These are phyloP conservation scores for Scorias spongiosa DNA, from an alignment of 2,329 filamentous ascomycete species.

Conservation along the genomic window DNA sequence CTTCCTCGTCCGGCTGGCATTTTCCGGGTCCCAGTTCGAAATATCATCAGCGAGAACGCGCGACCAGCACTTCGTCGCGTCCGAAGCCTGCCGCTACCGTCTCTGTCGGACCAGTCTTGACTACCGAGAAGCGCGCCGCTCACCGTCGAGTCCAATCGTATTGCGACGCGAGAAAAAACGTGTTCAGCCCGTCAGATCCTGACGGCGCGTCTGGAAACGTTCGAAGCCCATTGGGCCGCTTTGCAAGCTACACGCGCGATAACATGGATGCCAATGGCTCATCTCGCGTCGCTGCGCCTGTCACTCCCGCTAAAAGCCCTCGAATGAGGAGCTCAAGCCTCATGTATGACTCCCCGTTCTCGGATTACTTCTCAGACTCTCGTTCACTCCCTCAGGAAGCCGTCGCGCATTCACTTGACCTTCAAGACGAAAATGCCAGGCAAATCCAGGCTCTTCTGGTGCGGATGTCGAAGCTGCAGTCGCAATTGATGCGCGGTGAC, in stretches of 20 bases:
- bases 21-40: slow-evolving; percentile 19
- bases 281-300: slow-evolving; percentile 4
- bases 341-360: slow-evolving; percentile 23
- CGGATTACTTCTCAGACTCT: slow-evolving; percentile 25
- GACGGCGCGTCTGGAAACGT: slow-evolving; percentile 1
- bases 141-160: slow-evolving; percentile 13
- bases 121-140: slow-evolving; percentile 13
- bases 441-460: slow-evolving; percentile 21
- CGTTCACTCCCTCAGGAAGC: slow-evolving; percentile 7
- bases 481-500: slow-evolving; percentile 19
- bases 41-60: slow-evolving; percentile 15
- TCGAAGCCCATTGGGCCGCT: slow-evolving; percentile 2
- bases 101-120: slow-evolving; percentile 11
- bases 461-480: slow-evolving; percentile 22
- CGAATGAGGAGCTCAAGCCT: slow-evolving; percentile 4
- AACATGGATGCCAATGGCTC: not conserved
- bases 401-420: not conserved
- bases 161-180: not conserved
- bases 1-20: slow-evolving; percentile 8
- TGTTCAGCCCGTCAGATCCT: not conserved
- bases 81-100: slow-evolving; percentile 11
- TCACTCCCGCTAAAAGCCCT: slow-evolving; percentile 12
- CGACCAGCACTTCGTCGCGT: slow-evolving; percentile 4
- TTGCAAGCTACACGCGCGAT: not conserved
- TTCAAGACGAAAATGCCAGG: not conserved